Conservation (phyloP, 2,329 filamentous ascomycete species). For the Aspergillus costaricaensis region DNA sequence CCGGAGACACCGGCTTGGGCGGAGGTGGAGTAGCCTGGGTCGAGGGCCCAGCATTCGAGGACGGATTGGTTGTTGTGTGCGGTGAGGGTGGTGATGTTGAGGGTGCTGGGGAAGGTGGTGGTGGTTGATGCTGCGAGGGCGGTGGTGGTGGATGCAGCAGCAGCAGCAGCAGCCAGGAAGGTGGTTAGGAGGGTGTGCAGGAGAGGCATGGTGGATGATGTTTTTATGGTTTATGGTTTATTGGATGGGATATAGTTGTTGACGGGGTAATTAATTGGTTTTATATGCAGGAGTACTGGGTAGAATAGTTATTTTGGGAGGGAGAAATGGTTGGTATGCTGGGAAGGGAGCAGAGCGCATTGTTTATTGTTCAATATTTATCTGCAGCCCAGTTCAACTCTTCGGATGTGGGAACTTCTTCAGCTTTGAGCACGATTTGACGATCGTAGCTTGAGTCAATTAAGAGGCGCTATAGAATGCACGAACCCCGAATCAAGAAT, state of each 20-base stretch:
- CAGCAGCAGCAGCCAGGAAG: constrained; percentile 6
- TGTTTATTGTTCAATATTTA: no score
- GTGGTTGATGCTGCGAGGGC: background rate
- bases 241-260: background rate
- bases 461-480: constrained; percentile 1
- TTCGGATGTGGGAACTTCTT: background rate
- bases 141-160: constrained; percentile 13
- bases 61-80: constrained; percentile 42
- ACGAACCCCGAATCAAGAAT: background rate
- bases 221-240: background rate
- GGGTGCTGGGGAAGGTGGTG: constrained; percentile 19
- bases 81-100: constrained; percentile 49
- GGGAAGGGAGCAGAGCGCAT: background rate
- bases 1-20: constrained; percentile 37
- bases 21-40: constrained; percentile 37
- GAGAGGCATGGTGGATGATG: constrained; percentile 15
- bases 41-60: constrained; percentile 52
- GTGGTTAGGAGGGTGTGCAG: constrained; percentile 14
- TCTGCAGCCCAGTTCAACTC: background rate
- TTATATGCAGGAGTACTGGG: no score
- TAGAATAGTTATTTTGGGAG: background rate
- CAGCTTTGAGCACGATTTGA: background rate
- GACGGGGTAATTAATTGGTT: background rate
- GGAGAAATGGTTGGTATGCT: background rate
- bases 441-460: constrained; percentile 1